Conservation (phyloP, 345 rosid species). For the Eutrema yunnanense region DNA sequence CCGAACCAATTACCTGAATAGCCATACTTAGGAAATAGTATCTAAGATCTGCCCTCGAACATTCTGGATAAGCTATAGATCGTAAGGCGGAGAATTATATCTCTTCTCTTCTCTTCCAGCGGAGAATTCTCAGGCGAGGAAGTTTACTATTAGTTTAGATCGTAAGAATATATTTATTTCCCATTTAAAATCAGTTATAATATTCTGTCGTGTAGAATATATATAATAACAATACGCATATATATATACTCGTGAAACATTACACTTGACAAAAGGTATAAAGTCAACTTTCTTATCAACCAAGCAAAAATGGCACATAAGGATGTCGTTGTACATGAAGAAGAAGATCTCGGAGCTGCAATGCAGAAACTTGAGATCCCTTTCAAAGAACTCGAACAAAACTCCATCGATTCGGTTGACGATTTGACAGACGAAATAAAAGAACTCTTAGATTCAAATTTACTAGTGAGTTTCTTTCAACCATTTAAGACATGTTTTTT, state of each 20-base stretch:
- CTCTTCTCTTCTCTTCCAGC: no score
- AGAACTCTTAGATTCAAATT: neutral
- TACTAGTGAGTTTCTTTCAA: neutral
- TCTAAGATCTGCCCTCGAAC: no score
- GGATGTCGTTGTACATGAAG: neutral
- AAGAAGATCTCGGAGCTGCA: constrained; percentile 8
- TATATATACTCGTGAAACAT: neutral
- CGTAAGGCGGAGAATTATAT: no score
- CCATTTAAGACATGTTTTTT: neutral
- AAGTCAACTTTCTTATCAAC: neutral
- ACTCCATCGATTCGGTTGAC: neutral
- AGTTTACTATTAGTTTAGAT: no score
- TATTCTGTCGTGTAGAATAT: no score
- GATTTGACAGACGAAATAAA: neutral
- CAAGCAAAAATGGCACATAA: neutral
- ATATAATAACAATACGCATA: neutral
- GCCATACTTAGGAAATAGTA: no score
- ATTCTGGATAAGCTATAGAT: no score
- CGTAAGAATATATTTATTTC: no score
- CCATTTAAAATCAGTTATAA: no score
- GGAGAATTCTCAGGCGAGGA: no score
- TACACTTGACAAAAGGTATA: neutral
- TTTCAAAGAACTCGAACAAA: neutral
- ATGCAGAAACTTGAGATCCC: neutral
- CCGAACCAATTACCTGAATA: no score